Percentiles rank a stretch among this genome's conserved stretches.
Evolutionary conservation across 2,329 filamentous ascomycete genomes (phyloP).

Genomic region (Colletotrichum truncatum): DNA sequence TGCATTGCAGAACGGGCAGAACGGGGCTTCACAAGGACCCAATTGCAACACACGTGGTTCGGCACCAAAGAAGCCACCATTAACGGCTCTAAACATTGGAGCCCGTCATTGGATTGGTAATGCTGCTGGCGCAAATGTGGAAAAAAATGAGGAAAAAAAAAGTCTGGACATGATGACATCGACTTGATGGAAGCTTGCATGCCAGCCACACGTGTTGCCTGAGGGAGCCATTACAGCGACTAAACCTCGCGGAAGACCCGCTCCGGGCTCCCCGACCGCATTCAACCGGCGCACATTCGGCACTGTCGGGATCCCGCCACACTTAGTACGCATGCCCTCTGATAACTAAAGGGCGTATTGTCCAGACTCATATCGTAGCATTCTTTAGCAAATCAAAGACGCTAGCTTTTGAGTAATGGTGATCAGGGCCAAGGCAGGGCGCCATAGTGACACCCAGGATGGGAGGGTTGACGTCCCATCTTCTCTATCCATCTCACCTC

Average conservation of each 20-base stretch:
- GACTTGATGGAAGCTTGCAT: neutral
- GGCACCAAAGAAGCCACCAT: neutral
- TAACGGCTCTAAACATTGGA: neutral
- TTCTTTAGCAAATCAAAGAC: neutral
- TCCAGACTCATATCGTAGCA: neutral
- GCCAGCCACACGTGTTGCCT: neutral
- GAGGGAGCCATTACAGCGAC: neutral
- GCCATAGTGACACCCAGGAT: neutral
- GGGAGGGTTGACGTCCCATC: constrained; percentile 7
- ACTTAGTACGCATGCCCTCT: neutral
- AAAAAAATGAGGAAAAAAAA: neutral
- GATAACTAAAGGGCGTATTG: neutral
- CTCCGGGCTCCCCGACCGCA: constrained; percentile 17
- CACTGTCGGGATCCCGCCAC: neutral
- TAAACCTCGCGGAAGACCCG: neutral
- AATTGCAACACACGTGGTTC: neutral
- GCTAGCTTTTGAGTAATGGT: neutral
- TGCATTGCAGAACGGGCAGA: neutral
- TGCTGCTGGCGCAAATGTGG: neutral
- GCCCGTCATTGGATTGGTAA: neutral
- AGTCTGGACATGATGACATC: neutral
- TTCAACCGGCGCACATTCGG: constrained; percentile 4
- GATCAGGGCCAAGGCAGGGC: neutral
- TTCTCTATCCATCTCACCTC: neutral
- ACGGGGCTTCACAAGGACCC: neutral